Evolutionary conservation across 768 basidiomycete genomes (phyloP).

Genomic region (Suillus clintonianus): DNA sequence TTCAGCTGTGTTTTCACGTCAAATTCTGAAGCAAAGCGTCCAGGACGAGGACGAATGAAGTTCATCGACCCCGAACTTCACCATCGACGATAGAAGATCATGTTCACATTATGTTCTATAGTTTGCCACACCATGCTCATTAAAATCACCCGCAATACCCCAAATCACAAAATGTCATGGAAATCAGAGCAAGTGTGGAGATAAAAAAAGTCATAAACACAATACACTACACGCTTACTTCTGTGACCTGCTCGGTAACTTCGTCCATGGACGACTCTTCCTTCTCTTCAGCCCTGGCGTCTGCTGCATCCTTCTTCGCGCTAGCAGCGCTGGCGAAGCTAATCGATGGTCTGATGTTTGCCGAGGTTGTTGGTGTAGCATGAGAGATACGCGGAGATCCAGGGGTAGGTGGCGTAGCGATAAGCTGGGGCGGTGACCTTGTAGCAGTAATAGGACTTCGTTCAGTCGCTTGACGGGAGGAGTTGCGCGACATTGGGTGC

Average conservation of each 20-base stretch:
- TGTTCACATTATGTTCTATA: neutral
- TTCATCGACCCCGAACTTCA: constrained; percentile 60
- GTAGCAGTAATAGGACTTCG: constrained; percentile 34
- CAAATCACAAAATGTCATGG: constrained; percentile 7
- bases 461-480: constrained; percentile 47
- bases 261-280: constrained; percentile 13
- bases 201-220: constrained; percentile 14
- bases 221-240: constrained; percentile 17
- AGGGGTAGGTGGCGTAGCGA: constrained; percentile 7
- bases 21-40: neutral
- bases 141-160: constrained; percentile 7
- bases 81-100: constrained; percentile 22
- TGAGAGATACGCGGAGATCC: constrained; percentile 26
- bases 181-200: constrained; percentile 13
- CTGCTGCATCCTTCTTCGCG: constrained; percentile 22
- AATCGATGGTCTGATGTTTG: constrained; percentile 68
- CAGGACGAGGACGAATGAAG: constrained; percentile 70
- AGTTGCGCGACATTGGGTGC: constrained; percentile 52
- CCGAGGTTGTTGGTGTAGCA: constrained; percentile 35
- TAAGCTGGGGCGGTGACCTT: constrained; percentile 33
- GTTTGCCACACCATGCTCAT: neutral
- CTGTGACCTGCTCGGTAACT: constrained; percentile 15
- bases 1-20: neutral
- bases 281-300: constrained; percentile 14
- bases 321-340: constrained; percentile 83